phyloP scores from a whole-genome alignment of 2,329 filamentous ascomycete genomes.

The Chaetomiaceae sp. region DNA sequence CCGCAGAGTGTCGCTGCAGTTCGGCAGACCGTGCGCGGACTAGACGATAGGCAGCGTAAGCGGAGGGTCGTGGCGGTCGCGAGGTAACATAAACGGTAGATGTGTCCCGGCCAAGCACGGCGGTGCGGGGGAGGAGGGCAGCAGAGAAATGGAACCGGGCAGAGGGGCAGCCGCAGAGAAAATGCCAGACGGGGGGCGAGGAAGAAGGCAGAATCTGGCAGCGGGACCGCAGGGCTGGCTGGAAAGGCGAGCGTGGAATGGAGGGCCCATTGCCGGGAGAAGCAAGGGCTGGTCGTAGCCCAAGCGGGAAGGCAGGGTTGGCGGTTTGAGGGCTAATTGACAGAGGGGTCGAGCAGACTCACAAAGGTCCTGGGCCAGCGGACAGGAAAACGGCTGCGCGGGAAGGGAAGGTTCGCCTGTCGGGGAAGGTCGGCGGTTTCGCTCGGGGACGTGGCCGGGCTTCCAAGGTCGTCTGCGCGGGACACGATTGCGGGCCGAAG shows the following conservation, averaged over 20 bases:
- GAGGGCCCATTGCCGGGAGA: constrained; percentile 8
- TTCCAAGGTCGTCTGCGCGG: constrained; percentile 1
- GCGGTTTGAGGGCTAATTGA: constrained; percentile 20
- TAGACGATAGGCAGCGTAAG: constrained; percentile 18
- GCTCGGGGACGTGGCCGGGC: background rate
- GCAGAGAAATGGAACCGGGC: background rate
- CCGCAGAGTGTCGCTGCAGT: constrained; percentile 10
- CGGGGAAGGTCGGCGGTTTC: background rate
- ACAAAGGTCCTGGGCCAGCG: constrained; percentile 12
- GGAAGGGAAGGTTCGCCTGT: background rate
- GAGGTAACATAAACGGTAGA: background rate
- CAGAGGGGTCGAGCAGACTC: constrained; percentile 21
- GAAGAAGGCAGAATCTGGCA: background rate
- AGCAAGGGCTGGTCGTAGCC: background rate
- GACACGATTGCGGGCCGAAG: constrained; percentile 18
- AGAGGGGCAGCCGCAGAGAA: background rate
- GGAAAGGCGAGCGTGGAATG: background rate
- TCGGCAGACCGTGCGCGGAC: constrained; percentile 5
- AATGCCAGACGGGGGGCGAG: background rate
- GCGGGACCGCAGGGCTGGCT: background rate
- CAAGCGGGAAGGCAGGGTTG: constrained; percentile 15
- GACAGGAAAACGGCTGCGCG: background rate
- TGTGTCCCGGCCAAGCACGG: background rate
- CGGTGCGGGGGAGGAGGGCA: constrained; percentile 3
- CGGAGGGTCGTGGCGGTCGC: constrained; percentile 7